Conservation (phyloP, 2,329 filamentous ascomycete genomes). For the Macrophomina phaseolina region DNA sequence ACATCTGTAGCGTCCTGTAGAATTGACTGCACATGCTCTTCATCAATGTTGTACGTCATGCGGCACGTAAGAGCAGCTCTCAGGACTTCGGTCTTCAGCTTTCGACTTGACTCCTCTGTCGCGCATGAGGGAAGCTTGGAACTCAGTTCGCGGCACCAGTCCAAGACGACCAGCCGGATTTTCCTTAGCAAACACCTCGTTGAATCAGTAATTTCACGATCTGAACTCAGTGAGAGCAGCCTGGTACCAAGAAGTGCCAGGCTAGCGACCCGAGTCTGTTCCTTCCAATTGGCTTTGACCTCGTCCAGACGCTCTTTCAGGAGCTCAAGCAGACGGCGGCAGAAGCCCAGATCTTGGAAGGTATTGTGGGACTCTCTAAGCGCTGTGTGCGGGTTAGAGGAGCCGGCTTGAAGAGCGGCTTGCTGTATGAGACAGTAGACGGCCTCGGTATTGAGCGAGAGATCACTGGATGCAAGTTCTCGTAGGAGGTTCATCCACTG, state of each 20-base stretch:
- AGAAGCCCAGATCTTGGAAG: background rate
- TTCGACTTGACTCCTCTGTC: background rate
- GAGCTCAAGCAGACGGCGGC: background rate
- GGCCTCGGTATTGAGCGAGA: conserved; percentile 6
- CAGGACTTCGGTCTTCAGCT: background rate
- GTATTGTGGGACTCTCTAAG: conserved; percentile 2
- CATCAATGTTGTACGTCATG: conserved; percentile 7
- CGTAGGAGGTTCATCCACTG: conserved; percentile 28
- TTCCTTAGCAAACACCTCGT: background rate
- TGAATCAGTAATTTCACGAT: background rate
- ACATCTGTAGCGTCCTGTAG: conserved; percentile 32
- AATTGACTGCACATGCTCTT: background rate
- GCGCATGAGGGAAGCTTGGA: background rate
- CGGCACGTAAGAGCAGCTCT: conserved; percentile 10
- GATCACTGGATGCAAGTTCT: conserved; percentile 14
- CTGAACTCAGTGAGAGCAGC: background rate
- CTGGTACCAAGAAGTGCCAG: background rate
- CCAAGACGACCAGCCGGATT: background rate
- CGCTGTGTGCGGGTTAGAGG: background rate
- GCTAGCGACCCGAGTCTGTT: background rate
- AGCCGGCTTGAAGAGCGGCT: conserved; percentile 11
- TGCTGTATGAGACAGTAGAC: conserved; percentile 7
- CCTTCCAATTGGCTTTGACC: conserved; percentile 24
- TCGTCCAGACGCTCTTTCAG: background rate
- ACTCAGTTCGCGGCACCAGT: conserved; percentile 4